Percentiles rank a stretch among this genome's conserved stretches.
phyloP scores from a whole-genome alignment of 768 basidiomycete species.

The Boletus barrowsii region DNA sequence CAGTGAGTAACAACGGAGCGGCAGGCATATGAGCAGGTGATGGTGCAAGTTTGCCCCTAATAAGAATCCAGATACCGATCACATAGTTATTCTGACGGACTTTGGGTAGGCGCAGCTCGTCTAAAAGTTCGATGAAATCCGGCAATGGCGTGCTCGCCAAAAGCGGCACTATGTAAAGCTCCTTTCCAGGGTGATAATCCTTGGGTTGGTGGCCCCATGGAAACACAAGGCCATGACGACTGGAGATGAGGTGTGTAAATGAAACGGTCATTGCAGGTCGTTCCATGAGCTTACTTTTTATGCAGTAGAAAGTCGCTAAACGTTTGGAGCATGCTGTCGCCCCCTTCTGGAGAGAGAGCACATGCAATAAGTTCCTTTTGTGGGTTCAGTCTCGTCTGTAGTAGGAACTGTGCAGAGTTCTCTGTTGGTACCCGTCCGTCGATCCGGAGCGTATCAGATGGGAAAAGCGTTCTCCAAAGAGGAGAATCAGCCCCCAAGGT shows the following conservation, averaged over 20 bases:
- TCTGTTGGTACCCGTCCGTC: constrained; percentile 80
- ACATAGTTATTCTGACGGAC: constrained; percentile 62
- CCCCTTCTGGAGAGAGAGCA: constrained; percentile 58
- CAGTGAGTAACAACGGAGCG: constrained; percentile 6
- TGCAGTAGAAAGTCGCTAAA: constrained; percentile 65
- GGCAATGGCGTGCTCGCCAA: constrained; percentile 64
- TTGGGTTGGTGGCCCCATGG: constrained; percentile 80
- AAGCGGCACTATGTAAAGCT: constrained; percentile 83
- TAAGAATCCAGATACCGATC: constrained; percentile 82
- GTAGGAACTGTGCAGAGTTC: constrained; percentile 74
- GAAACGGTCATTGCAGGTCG: constrained; percentile 8
- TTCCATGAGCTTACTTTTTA: constrained; percentile 56
- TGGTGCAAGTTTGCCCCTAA: constrained; percentile 71
- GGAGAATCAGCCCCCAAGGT: constrained; percentile 51
- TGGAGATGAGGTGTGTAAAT: constrained; percentile 31
- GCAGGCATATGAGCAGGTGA: constrained; percentile 30
- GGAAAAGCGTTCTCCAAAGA: constrained; percentile 78
- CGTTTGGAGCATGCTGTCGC: constrained; percentile 50
- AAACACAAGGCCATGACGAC: constrained; percentile 83
- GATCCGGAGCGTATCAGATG: constrained; percentile 64
- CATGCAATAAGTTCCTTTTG: constrained; percentile 79
- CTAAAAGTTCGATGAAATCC: constrained; percentile 82
- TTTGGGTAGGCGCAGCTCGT: constrained; percentile 68
- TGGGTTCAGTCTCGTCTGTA: constrained; percentile 73
- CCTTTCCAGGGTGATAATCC: constrained; percentile 74